Conservation (phyloP, 352 stramenopile genomes). For the Phytopythium cucurbitacearum region DNA sequence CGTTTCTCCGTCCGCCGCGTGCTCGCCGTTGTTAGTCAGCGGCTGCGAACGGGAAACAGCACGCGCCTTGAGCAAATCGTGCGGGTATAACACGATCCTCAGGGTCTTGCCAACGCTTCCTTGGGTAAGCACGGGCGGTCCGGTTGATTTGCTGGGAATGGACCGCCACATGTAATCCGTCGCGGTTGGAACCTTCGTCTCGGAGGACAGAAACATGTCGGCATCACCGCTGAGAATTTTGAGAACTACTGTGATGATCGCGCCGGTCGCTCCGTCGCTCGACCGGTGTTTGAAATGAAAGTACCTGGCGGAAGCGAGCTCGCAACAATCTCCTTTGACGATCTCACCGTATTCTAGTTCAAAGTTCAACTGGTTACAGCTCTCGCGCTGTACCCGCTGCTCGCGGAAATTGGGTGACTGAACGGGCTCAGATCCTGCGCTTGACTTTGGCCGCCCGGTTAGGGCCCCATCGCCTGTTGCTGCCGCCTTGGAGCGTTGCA, state of each 20-base stretch:
- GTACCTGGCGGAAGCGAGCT: constrained; percentile 21
- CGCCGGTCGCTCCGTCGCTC: constrained; percentile 11
- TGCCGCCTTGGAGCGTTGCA: constrained; percentile 28
- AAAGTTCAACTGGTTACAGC: constrained; percentile 38
- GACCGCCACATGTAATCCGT: constrained; percentile 75
- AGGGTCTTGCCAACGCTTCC: constrained; percentile 13
- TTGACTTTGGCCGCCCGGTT: too few relatives aligned
- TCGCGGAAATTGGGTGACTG: constrained; percentile 33
- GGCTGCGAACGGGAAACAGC: not conserved
- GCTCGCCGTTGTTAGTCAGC: not conserved
- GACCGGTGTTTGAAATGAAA: constrained; percentile 58
- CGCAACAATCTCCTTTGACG: constrained; percentile 19
- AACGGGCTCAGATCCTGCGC: not conserved
- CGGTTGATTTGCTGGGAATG: constrained; percentile 9
- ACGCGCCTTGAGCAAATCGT: constrained; percentile 26
- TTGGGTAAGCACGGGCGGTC: not conserved
- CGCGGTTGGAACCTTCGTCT: constrained; percentile 57
- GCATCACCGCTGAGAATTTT: constrained; percentile 38
- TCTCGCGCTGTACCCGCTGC: constrained; percentile 50
- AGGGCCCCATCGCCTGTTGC: too few relatives aligned
- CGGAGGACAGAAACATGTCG: constrained; percentile 62
- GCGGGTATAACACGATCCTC: constrained; percentile 55
- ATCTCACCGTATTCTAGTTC: constrained; percentile 49
- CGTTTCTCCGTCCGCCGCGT: not conserved
- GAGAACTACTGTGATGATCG: constrained; percentile 63